These are phyloP conservation scores for Metschnikowia shivogae DNA, from an alignment of 805 yeast species.

Conservation along the genomic window DNA sequence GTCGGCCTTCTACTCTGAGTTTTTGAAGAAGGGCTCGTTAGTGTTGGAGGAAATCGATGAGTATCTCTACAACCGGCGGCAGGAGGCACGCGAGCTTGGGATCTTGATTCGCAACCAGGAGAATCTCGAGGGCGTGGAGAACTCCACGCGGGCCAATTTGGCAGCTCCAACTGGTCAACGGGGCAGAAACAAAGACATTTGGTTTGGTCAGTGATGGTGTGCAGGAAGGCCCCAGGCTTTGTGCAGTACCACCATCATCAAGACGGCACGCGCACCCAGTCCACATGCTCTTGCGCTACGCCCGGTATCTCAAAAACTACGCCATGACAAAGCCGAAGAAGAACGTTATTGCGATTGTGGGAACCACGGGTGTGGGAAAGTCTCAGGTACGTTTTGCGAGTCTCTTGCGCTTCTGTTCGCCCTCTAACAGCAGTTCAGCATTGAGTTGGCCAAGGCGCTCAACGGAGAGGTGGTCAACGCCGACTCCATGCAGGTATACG, in stretches of 20 bases:
- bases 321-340: constrained; percentile 31
- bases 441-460: constrained; percentile 70
- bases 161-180: constrained; percentile 12
- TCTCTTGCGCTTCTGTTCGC: neutral
- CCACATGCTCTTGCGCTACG: constrained; percentile 15
- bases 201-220: neutral
- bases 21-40: constrained; percentile 43
- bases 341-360: constrained; percentile 63
- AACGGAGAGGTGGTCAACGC: constrained; percentile 92
- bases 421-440: constrained; percentile 45
- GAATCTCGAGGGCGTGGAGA: constrained; percentile 15
- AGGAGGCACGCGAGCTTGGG: constrained; percentile 52
- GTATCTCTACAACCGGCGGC: constrained; percentile 48
- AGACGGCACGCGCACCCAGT: neutral
- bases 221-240: neutral
- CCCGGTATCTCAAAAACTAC: constrained; percentile 21
- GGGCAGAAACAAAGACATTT: constrained; percentile 1
- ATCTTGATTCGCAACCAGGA: constrained; percentile 9
- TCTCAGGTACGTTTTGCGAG: constrained; percentile 52
- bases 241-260: neutral
- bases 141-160: constrained; percentile 9
- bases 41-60: constrained; percentile 48
- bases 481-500: constrained; percentile 95
- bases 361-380: constrained; percentile 97
- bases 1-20: constrained; percentile 61